phyloP scores from a whole-genome alignment of 129 eudicot genomes.

The Tanacetum coccineum region DNA sequence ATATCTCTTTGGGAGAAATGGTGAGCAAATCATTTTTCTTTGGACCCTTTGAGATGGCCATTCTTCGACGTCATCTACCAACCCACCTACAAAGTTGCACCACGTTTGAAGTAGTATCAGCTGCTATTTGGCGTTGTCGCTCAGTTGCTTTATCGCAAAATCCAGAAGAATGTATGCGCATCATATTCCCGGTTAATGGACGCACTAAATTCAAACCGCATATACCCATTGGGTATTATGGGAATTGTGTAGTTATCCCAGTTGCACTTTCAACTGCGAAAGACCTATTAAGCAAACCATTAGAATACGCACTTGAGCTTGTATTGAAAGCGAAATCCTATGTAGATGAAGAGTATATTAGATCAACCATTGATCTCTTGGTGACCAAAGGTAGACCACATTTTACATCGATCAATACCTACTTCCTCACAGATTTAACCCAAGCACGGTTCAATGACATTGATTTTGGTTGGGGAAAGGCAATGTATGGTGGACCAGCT shows the following conservation, averaged over 20 bases:
- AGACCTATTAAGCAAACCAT: conserved; percentile 15
- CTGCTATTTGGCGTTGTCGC: conserved; percentile 37
- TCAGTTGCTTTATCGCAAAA: neutral
- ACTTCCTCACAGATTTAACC: neutral
- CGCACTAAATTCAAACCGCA: conserved; percentile 22
- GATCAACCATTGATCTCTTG: conserved; percentile 32
- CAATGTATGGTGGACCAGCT: neutral
- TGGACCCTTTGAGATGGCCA: conserved; percentile 19
- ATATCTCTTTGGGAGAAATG: neutral
- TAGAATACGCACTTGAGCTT: conserved; percentile 30
- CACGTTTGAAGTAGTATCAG: conserved; percentile 29
- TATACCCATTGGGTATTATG: conserved; percentile 35
- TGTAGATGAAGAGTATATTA: conserved; percentile 34
- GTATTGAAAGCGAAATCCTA: conserved; percentile 24
- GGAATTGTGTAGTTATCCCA: conserved; percentile 24
- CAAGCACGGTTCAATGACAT: conserved; percentile 1
- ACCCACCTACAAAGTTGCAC: conserved; percentile 13
- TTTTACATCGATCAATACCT: neutral
- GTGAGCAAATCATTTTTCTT: conserved; percentile 16
- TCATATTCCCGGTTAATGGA: conserved; percentile 15
- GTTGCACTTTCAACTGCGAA: conserved; percentile 23
- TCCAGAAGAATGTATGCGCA: conserved; percentile 1
- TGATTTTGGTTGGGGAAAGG: conserved; percentile 4
- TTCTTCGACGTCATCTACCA: conserved; percentile 11
- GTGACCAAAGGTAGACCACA: conserved; percentile 27